Evolutionary conservation across 1,139 yeast genomes (phyloP), one percentile per base, ranked within the genome.

Genomic region (Taphrina pruni): DNA sequence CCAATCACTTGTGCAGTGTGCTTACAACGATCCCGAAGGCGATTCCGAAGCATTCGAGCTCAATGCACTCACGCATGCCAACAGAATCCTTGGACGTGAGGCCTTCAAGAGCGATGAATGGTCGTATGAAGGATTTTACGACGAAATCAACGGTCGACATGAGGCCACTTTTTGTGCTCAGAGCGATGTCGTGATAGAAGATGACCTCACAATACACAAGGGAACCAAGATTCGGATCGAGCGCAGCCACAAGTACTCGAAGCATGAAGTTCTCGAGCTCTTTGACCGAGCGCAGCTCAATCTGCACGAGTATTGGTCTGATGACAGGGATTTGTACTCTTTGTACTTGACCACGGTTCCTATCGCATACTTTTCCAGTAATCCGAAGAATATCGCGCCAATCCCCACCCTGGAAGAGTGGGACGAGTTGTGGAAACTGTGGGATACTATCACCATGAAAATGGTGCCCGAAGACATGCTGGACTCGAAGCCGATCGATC

Each of bases 11-110:
- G 71, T 73, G 3, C 60, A 60, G 45, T 60, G 48, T 21, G 75
- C 75, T 8, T 73, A 73, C 69, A 73, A 73, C 57, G 75, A 73
- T 45, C 65, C 69, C 7, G 50, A 55, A 11, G 73, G 72, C 0
- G 69, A 72, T 43, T 73, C 75, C 6, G 65, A 52, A 26, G 48
- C 69, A 20, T 73, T 73, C 58, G 73, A 73, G 48, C 48, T 72
- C 61, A 73, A 73, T 41, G 74, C 74, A 14, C 69, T 73, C 26
- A 41, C 45, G 8, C 73, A 73, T 43, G 71, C 67, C 20, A 73
- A 73, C 55, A 36, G 55, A n/a, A 65, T 69, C 11, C 55, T 73
- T n/a, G 70, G 62, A 6, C 60, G 56, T 11, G 65, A 69, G 20
- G 50, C 68, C 11, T 73, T 73, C 60, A 46, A 65, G 12, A 39